Percentiles rank a stretch among this genome's conserved stretches.
Conservation (phyloP, 129 eudicot species). For the Ambrosia artemisiifolia region DNA sequence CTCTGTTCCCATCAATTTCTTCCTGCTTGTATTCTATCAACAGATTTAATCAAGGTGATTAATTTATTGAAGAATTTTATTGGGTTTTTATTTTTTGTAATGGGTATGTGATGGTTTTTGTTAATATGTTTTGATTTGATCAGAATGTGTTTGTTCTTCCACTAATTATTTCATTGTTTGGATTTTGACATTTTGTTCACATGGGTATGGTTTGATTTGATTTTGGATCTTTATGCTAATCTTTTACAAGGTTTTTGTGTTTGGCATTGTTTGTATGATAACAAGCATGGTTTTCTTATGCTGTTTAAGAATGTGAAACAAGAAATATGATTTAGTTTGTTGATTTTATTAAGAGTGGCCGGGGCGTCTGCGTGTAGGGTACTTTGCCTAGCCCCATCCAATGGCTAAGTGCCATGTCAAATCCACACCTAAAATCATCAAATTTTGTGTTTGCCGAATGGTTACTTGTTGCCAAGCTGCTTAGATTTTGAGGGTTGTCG, state of each 20-base stretch:
- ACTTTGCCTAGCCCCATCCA: no score
- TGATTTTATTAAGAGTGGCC: no score
- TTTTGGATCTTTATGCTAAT: conserved; percentile 17
- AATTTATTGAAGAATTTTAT: neutral
- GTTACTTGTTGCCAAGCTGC: neutral
- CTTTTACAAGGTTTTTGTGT: conserved; percentile 7
- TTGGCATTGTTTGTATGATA: neutral
- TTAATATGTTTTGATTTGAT: conserved; percentile 9
- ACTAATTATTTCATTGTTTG: neutral
- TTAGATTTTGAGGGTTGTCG: neutral
- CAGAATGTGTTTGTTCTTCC: neutral
- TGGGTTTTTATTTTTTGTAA: conserved; percentile 22
- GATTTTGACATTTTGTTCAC: conserved; percentile 1
- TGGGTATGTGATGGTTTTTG: conserved; percentile 21
- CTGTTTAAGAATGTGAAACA: neutral
- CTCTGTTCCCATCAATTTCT: conserved; percentile 11
- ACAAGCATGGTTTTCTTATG: neutral
- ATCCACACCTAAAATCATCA: neutral
- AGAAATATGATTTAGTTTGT: no score
- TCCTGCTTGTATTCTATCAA: conserved; percentile 8
- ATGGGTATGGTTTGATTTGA: conserved; percentile 21
- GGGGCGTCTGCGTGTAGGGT: no score
- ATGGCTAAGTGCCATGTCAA: no score
- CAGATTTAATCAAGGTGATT: conserved; percentile 36
- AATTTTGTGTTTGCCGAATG: conserved; percentile 6